phyloP scores from a whole-genome alignment of 108 stramenopile species.

The Conticribra weissflogii region DNA sequence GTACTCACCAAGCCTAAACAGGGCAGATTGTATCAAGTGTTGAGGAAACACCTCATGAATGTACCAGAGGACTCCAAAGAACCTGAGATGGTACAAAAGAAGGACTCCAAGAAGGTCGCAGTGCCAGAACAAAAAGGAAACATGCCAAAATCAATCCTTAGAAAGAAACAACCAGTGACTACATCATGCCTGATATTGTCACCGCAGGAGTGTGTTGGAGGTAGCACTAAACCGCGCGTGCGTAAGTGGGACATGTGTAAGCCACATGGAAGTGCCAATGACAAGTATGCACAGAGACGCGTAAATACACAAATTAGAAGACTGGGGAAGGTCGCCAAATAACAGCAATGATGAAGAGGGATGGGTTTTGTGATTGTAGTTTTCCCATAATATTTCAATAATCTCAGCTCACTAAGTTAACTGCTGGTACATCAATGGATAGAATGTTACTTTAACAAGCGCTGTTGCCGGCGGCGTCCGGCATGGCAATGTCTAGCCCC shows the following conservation, averaged over 20 bases:
- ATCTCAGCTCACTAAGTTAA: no score
- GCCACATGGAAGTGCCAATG: not conserved
- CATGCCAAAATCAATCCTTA: not conserved
- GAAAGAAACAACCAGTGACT: not conserved
- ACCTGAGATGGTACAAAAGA: not conserved
- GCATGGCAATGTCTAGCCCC: no score
- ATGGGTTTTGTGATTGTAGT: no score
- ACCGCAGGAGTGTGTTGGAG: slow-evolving; percentile 1
- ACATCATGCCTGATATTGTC: not conserved
- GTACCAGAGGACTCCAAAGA: not conserved
- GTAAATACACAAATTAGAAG: no score
- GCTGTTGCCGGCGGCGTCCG: no score
- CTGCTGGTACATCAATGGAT: no score
- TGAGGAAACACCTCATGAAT: slow-evolving; percentile 15
- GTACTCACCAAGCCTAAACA: slow-evolving; percentile 25
- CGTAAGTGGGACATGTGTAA: not conserved
- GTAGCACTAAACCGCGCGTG: not conserved
- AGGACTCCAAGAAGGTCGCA: not conserved
- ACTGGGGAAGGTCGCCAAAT: no score
- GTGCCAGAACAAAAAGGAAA: not conserved
- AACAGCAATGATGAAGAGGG: no score
- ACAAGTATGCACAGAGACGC: not conserved
- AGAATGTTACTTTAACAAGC: no score
- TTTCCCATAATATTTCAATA: no score
- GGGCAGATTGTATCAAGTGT: slow-evolving; percentile 5